A percentile compares a stretch with the other conserved stretches of the same genome.
phyloP scores from a whole-genome alignment of 2,329 filamentous ascomycete genomes.

The Didymella pomorum region DNA sequence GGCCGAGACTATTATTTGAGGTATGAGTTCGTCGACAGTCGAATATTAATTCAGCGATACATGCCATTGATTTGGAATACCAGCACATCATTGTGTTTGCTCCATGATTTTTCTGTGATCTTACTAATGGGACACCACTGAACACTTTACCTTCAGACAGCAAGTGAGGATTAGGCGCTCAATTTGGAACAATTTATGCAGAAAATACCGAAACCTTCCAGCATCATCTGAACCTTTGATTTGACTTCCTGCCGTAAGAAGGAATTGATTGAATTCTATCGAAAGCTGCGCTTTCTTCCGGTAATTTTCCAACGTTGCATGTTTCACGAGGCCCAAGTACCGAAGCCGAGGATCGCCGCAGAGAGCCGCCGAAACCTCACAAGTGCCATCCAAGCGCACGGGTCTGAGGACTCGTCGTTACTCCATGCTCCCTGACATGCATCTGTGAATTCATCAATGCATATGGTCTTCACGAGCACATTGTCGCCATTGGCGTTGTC shows the following conservation, averaged over 20 bases:
- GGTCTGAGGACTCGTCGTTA: background rate
- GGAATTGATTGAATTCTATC: background rate
- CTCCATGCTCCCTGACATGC: background rate
- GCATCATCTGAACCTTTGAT: no score
- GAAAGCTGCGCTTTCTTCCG: slow-evolving; percentile 21
- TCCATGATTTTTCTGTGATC: background rate
- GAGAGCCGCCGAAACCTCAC: slow-evolving; percentile 14
- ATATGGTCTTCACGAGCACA: background rate
- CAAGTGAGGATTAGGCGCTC: no score
- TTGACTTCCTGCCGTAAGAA: background rate
- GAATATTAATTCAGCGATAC: background rate
- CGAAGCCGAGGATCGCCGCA: slow-evolving; percentile 17
- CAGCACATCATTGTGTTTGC: background rate
- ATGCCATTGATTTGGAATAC: background rate
- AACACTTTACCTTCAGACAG: no score
- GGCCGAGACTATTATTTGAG: background rate
- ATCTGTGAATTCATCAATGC: background rate
- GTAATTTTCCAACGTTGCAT: slow-evolving; percentile 9
- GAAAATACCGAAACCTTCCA: background rate
- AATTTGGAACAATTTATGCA: background rate
- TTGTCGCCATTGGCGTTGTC: background rate
- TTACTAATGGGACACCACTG: background rate
- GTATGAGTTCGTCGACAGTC: no score
- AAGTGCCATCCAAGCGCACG: slow-evolving; percentile 3
- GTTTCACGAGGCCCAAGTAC: slow-evolving; percentile 4